phyloP scores from a whole-genome alignment of 116 monocot genomes.

The Dioscorea cayenensis region DNA sequence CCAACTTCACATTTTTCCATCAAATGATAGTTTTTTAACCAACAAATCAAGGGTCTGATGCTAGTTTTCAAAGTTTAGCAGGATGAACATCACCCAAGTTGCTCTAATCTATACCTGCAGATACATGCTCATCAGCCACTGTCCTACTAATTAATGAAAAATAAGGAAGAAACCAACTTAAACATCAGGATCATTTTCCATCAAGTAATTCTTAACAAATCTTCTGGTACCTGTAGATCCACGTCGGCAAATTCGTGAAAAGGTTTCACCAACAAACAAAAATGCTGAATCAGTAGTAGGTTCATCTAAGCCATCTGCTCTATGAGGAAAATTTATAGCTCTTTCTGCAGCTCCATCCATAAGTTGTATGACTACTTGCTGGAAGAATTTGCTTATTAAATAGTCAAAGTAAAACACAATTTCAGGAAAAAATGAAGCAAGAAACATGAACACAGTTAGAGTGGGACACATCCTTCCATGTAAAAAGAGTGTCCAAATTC shows the following conservation, averaged over 20 bases:
- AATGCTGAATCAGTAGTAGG: constrained; percentile 24
- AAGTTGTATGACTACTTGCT: constrained; percentile 56
- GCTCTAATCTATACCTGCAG: background rate
- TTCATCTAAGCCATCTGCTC: constrained; percentile 11
- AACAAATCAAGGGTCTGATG: too few species aligned
- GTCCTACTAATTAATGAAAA: background rate
- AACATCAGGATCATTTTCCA: background rate
- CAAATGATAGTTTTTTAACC: too few species aligned
- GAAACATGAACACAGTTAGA: background rate
- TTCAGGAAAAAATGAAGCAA: background rate
- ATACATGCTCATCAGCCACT: background rate
- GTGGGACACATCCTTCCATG: too few species aligned
- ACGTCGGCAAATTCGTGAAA: constrained; percentile 79
- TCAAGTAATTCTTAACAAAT: background rate
- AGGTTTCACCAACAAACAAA: constrained; percentile 73
- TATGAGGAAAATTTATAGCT: constrained; percentile 17
- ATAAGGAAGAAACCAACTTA: background rate
- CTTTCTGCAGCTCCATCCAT: constrained; percentile 54
- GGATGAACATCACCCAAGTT: background rate
- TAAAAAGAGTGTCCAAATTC: too few species aligned
- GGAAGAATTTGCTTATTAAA: constrained; percentile 62
- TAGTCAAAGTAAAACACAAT: constrained; percentile 28
- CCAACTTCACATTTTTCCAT: too few species aligned
- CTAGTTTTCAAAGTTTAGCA: too few species aligned
- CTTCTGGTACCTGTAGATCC: constrained; percentile 66